Conservation (phyloP, 2,329 filamentous ascomycete genomes). For the Curvularia sp. region DNA sequence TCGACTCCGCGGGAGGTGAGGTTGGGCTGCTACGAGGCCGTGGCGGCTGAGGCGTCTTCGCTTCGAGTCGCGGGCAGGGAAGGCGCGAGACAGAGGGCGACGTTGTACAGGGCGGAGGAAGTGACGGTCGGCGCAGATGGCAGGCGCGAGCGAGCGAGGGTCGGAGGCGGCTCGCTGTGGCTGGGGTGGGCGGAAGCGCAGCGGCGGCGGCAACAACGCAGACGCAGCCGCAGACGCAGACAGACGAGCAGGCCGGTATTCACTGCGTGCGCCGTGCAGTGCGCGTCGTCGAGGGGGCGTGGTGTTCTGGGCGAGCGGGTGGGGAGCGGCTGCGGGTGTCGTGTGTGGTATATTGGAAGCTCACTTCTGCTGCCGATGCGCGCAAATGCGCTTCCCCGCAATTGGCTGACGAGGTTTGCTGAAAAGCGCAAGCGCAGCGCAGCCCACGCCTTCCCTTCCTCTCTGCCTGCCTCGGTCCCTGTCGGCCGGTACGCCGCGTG, state of each 20-base stretch:
- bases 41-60: constrained; percentile 23
- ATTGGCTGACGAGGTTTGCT: constrained; percentile 36
- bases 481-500: constrained; percentile 20
- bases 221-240: no score
- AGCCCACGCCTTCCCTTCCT: background rate
- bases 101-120: constrained; percentile 17
- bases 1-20: background rate
- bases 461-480: constrained; percentile 20
- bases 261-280: background rate
- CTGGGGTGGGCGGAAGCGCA: constrained; percentile 4
- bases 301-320: no score
- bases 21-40: constrained; percentile 8
- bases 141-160: constrained; percentile 7
- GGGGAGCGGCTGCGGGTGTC: background rate
- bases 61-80: constrained; percentile 21
- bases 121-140: constrained; percentile 12
- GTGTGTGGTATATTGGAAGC: constrained; percentile 20
- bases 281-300: background rate
- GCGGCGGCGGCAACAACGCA: background rate
- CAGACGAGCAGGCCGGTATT: background rate
- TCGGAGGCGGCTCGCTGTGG: background rate
- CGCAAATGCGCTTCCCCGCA: constrained; percentile 37
- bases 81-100: constrained; percentile 31
- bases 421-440: constrained; percentile 13
- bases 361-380: background rate